Conservation (phyloP, 306 rosid genomes). For the Mimosa bimucronata region DNA sequence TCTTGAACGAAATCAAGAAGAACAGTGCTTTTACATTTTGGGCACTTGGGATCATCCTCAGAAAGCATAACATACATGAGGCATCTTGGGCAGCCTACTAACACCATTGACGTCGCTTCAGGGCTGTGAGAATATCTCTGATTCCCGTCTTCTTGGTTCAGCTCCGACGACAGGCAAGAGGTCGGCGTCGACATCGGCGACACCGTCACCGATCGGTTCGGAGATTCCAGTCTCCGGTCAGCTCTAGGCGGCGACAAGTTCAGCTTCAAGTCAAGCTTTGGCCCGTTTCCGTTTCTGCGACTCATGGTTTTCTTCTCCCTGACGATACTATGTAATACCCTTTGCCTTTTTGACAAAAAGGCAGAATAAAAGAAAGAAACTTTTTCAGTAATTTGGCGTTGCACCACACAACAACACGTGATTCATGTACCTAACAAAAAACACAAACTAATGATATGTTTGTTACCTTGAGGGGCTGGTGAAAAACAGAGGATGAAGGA, state of each 20-base stretch:
- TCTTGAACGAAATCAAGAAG: conserved; percentile 86
- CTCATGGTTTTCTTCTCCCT: conserved; percentile 56
- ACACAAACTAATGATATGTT: background rate
- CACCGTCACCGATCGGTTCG: conserved; percentile 70
- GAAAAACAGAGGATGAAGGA: background rate
- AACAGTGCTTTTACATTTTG: conserved; percentile 97
- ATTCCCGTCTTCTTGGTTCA: conserved; percentile 49
- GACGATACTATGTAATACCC: background rate
- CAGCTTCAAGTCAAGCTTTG: conserved; percentile 88
- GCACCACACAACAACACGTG: background rate
- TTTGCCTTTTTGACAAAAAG: background rate
- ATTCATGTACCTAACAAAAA: background rate
- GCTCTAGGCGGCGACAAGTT: conserved; percentile 88
- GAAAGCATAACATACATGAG: conserved; percentile 99
- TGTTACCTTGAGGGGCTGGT: conserved; percentile 5
- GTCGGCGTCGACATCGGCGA: conserved; percentile 84
- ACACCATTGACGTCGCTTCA: conserved; percentile 87
- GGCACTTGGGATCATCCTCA: conserved; percentile 87
- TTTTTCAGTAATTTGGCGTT: background rate
- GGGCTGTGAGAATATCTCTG: conserved; percentile 68
- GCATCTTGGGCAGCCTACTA: conserved; percentile 92
- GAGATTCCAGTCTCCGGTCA: conserved; percentile 54
- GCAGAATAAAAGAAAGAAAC: background rate
- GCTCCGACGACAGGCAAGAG: conserved; percentile 90
- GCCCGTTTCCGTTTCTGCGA: conserved; percentile 65